phyloP scores from a whole-genome alignment of 495 filamentous ascomycete species.

The Elaphomyces granulatus region DNA sequence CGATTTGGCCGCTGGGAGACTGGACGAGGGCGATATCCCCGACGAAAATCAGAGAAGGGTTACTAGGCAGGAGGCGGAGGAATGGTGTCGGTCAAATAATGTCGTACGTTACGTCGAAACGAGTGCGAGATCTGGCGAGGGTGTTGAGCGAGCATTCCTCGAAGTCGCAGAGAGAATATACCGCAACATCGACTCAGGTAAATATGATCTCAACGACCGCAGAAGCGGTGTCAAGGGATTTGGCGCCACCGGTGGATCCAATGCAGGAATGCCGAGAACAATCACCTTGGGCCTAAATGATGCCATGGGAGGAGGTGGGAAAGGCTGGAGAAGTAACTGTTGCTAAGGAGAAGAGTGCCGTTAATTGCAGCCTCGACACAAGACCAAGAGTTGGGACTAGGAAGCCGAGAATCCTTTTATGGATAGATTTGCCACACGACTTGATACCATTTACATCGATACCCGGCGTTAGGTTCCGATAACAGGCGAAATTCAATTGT shows the following conservation, averaged over 20 bases:
- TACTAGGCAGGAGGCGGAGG: conserved; percentile 60
- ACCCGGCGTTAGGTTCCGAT: too few relatives aligned
- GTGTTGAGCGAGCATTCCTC: conserved; percentile 84
- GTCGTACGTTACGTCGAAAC: conserved; percentile 89
- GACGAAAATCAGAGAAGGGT: conserved; percentile 59
- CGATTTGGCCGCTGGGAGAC: conserved; percentile 48
- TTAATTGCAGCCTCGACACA: too few relatives aligned
- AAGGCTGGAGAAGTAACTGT: conserved; percentile 32
- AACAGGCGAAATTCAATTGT: too few relatives aligned
- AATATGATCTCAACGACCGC: conserved; percentile 87
- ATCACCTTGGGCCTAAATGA: conserved; percentile 45
- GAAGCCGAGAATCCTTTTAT: too few relatives aligned
- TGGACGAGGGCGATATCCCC: not conserved
- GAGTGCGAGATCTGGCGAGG: conserved; percentile 84
- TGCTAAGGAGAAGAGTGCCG: conserved; percentile 28
- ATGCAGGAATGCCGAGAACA: conserved; percentile 30
- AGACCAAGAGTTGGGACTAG: too few relatives aligned
- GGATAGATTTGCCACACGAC: too few relatives aligned
- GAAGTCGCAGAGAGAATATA: conserved; percentile 89
- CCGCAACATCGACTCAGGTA: conserved; percentile 84
- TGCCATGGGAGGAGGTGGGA: conserved; percentile 33
- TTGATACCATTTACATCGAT: too few relatives aligned
- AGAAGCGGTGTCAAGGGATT: conserved; percentile 83
- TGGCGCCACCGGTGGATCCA: conserved; percentile 35
- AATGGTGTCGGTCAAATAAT: conserved; percentile 72